Conservation (phyloP, 495 filamentous ascomycete genomes). For the Tetracladium setigerum region DNA sequence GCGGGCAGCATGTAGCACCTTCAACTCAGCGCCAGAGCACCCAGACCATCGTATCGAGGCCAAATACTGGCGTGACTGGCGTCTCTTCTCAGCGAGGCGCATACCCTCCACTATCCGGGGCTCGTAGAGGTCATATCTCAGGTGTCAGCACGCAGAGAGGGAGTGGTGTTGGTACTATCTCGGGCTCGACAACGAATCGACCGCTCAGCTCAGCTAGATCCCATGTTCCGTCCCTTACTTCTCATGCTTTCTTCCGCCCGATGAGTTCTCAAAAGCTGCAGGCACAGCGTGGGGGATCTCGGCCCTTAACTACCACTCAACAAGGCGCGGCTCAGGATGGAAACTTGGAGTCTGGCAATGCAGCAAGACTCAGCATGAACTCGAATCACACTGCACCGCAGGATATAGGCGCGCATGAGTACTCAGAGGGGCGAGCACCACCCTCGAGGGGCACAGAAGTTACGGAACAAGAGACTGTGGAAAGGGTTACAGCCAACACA, state of each 20-base stretch:
- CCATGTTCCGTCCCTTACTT: slow-evolving; percentile 83
- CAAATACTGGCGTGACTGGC: slow-evolving; percentile 33
- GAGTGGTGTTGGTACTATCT: slow-evolving; percentile 26
- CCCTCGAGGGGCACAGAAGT: slow-evolving; percentile 73
- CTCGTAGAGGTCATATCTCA: slow-evolving; percentile 28
- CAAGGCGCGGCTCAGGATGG: slow-evolving; percentile 17
- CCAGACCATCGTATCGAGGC: slow-evolving; percentile 24
- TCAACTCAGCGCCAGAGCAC: slow-evolving; percentile 14
- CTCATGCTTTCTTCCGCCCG: slow-evolving; percentile 87
- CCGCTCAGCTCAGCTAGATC: slow-evolving; percentile 61
- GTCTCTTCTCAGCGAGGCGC: slow-evolving; percentile 41
- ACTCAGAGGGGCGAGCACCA: slow-evolving; percentile 48
- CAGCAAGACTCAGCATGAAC: slow-evolving; percentile 11
- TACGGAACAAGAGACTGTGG: slow-evolving; percentile 55
- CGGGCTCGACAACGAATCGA: slow-evolving; percentile 35
- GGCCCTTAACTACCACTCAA: slow-evolving; percentile 31
- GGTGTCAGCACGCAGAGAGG: slow-evolving; percentile 7
- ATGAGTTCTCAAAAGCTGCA: slow-evolving; percentile 96
- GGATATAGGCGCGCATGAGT: slow-evolving; percentile 28
- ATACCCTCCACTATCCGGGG: slow-evolving; percentile 38
- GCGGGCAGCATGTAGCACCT: slow-evolving; percentile 22
- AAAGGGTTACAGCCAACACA: slow-evolving; percentile 64
- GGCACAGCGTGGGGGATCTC: slow-evolving; percentile 64
- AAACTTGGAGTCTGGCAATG: slow-evolving; percentile 8
- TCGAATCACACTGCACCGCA: slow-evolving; percentile 18